These are phyloP conservation scores for Pisolithus tinctorius DNA, from an alignment of 768 basidiomycete species.

Conservation along the genomic window DNA sequence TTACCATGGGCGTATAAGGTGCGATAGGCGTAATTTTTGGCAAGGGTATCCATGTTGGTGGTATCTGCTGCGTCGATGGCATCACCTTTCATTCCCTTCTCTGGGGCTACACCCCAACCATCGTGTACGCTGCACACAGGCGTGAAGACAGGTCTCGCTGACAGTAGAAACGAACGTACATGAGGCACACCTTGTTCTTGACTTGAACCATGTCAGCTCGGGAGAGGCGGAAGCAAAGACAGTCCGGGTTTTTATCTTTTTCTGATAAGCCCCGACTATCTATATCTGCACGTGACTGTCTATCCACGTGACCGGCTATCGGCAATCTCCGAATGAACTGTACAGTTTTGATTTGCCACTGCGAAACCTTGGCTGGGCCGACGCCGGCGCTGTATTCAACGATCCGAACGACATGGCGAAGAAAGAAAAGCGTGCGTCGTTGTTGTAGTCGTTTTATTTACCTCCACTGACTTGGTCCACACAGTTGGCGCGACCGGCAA, in stretches of 20 bases:
- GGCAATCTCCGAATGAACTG: not conserved
- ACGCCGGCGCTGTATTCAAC: not conserved
- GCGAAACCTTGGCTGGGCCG: not conserved
- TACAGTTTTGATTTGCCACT: constrained; percentile 1
- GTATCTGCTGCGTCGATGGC: constrained; percentile 84
- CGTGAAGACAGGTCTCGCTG: not conserved
- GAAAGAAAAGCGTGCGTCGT: not conserved
- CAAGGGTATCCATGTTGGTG: constrained; percentile 84
- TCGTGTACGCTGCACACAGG: constrained; percentile 70
- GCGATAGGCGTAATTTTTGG: constrained; percentile 65
- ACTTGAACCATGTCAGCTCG: constrained; percentile 39
- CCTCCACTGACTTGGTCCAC: not conserved
- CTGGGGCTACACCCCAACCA: constrained; percentile 82
- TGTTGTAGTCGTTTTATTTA: too few relatives aligned
- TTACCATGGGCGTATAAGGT: constrained; percentile 79
- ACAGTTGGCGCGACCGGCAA: constrained; percentile 71
- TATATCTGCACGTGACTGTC: not conserved
- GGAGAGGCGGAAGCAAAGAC: not conserved
- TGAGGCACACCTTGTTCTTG: constrained; percentile 88
- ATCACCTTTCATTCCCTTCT: constrained; percentile 72
- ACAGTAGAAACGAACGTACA: constrained; percentile 40
- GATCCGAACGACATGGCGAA: constrained; percentile 1
- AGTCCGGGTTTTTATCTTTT: not conserved
- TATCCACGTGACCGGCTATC: not conserved
- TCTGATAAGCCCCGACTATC: not conserved